Evolutionary conservation across 768 basidiomycete genomes (phyloP), one percentile per base, ranked within the genome.

Genomic region (Rhodotorula paludigena): DNA sequence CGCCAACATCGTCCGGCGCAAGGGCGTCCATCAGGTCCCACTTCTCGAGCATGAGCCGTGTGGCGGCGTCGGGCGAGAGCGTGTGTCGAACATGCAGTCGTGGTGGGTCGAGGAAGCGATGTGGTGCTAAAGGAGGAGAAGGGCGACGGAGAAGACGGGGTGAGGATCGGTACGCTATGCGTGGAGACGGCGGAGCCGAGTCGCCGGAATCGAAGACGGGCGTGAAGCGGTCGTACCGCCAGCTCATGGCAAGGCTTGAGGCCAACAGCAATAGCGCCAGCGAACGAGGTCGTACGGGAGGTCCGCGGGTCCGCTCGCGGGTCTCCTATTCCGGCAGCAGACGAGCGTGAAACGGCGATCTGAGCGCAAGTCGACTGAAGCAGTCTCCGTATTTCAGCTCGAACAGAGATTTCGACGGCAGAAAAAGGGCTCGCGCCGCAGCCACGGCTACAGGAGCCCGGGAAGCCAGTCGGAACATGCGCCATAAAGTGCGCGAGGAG

Each of bases 11-110:
- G 3, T 28, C 15, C 39, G 15, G 2, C 12, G 51, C 57, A 33
- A 53, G 59, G 33, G 45, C 35, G 60, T 60, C 66, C 54, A 67
- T 60, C 21, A 36, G 23, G 48, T 67, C 66, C 60, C 60, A 67
- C 36, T 67, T 67, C 35, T 38, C 20, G 32, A 67, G n/a, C 60
- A 67, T 61, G 32, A 56, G 38, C 9, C 66, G 35, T 15, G 66
- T 67, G 12, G 66, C 66, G 14, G 25, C 60, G 16, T 61, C 66
- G 6, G 66, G 56, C 0, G 60, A 58, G 23, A 66, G 56, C 23
- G 25, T 14, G 23, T 23, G 23, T 23, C 32, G 42, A 9, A 38
- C 44, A n/a, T 53, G 33, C 5, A 53, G 52, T 12, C 23, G 52
- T 2, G 52, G 52, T 23, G 35, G 52, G 10, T 25, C 52, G n/a